These are phyloP conservation scores for Isabelozyma gotoi DNA, from an alignment of 805 yeast genomes.

Conservation along the genomic window DNA sequence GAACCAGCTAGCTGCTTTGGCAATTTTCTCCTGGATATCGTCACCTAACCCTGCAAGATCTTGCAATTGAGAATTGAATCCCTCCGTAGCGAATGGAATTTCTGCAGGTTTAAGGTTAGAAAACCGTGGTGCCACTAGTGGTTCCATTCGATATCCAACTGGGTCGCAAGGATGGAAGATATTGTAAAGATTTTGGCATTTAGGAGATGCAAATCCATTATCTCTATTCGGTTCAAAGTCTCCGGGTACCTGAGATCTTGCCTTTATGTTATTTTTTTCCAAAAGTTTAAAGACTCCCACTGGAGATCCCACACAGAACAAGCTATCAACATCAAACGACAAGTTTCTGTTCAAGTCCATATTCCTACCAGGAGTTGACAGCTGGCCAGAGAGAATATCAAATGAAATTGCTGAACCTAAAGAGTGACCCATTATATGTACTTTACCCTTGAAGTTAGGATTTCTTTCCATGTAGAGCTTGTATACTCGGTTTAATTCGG, in stretches of 20 bases:
- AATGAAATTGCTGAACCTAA: slow-evolving; percentile 83
- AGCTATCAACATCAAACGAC: slow-evolving; percentile 69
- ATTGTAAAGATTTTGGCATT: slow-evolving; percentile 69
- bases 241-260: slow-evolving; percentile 26
- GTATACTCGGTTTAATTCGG: slow-evolving; percentile 64
- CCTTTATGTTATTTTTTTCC: slow-evolving; percentile 57
- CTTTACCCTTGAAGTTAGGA: slow-evolving; percentile 75
- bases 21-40: slow-evolving; percentile 32
- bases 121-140: slow-evolving; percentile 58
- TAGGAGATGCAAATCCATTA: slow-evolving; percentile 44
- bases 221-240: slow-evolving; percentile 19
- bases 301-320: slow-evolving; percentile 87
- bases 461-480: slow-evolving; percentile 57
- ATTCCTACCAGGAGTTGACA: slow-evolving; percentile 13
- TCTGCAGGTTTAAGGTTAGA: slow-evolving; percentile 52
- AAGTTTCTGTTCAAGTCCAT: slow-evolving; percentile 42
- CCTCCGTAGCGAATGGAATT: slow-evolving; percentile 54
- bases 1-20: slow-evolving; percentile 40
- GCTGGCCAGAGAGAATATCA: slow-evolving; percentile 64
- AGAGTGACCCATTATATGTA: slow-evolving; percentile 88
- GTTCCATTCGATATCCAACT: slow-evolving; percentile 86
- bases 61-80: slow-evolving; percentile 51
- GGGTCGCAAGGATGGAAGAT: slow-evolving; percentile 92
- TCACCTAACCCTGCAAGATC: slow-evolving; percentile 40
- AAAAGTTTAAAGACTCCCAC: slow-evolving; percentile 82